Evolutionary conservation across 2,329 filamentous ascomycete species (phyloP).

Genomic region (Aspergillus bombycis): DNA sequence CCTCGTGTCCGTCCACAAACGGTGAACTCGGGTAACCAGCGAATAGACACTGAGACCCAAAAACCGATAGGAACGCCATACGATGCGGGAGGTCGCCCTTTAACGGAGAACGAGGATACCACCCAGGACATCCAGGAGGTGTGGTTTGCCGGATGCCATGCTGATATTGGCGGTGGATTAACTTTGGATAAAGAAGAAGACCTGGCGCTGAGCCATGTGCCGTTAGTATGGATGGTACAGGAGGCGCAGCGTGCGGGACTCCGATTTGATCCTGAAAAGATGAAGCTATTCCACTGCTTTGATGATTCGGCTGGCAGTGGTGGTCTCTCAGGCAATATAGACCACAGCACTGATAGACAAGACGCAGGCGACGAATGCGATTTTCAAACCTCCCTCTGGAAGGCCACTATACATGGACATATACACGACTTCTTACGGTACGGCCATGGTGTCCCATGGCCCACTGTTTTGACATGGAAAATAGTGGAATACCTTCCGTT

Average conservation of each 20-base stretch:
- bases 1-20: too few relatives aligned
- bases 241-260: conserved; percentile 66
- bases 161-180: conserved; percentile 76
- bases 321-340: too few relatives aligned
- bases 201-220: conserved; percentile 63
- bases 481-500: conserved; percentile 78
- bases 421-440: conserved; percentile 71
- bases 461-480: conserved; percentile 66
- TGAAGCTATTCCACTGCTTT: conserved; percentile 24
- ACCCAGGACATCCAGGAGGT: conserved; percentile 68
- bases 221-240: conserved; percentile 69
- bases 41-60: too few relatives aligned
- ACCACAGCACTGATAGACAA: too few relatives aligned
- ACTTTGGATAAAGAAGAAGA: conserved; percentile 54
- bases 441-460: conserved; percentile 55
- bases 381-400: neutral
- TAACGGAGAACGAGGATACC: too few relatives aligned
- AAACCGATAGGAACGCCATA: too few relatives aligned
- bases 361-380: too few relatives aligned
- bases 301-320: conserved; percentile 18
- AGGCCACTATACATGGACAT: conserved; percentile 47
- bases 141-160: conserved; percentile 71
- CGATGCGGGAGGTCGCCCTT: too few relatives aligned
- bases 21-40: too few relatives aligned
- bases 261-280: conserved; percentile 58